phyloP scores from a whole-genome alignment of 768 basidiomycete species.

The Boletus rubescentipes region DNA sequence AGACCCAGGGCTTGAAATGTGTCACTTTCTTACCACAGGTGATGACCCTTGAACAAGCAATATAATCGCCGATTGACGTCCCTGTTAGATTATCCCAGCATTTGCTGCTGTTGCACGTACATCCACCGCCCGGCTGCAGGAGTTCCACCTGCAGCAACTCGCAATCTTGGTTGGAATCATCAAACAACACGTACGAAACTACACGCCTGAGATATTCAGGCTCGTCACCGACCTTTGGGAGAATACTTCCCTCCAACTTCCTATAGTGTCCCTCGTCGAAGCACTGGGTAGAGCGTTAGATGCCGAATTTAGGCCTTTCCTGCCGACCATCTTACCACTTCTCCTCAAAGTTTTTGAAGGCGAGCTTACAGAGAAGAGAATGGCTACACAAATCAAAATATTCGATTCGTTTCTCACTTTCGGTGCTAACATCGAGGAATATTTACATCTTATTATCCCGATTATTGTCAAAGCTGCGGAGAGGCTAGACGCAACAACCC shows the following conservation, averaged over 20 bases:
- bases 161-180: slow-evolving; percentile 95
- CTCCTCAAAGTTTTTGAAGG: slow-evolving; percentile 90
- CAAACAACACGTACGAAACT: slow-evolving; percentile 95
- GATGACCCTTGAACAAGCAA: slow-evolving; percentile 5
- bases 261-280: slow-evolving; percentile 90
- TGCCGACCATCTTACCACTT: slow-evolving; percentile 86
- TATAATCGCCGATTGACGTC: slow-evolving; percentile 8
- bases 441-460: slow-evolving; percentile 94
- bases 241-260: slow-evolving; percentile 76
- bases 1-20: slow-evolving; percentile 95
- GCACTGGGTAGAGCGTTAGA: slow-evolving; percentile 91
- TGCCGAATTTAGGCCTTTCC: slow-evolving; percentile 95
- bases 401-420: slow-evolving; percentile 95
- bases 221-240: slow-evolving; percentile 93
- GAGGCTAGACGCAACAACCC: slow-evolving; percentile 65
- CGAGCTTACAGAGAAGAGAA: slow-evolving; percentile 78
- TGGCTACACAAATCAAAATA: slow-evolving; percentile 80
- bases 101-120: slow-evolving; percentile 86
- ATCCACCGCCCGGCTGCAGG: slow-evolving; percentile 80
- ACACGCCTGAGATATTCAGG: slow-evolving; percentile 79
- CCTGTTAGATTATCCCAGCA: slow-evolving; percentile 82
- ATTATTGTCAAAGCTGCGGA: slow-evolving; percentile 93
- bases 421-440: slow-evolving; percentile 96
- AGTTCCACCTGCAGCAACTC: slow-evolving; percentile 93
- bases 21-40: slow-evolving; percentile 95